Percentiles rank a stretch among this genome's conserved stretches.
Evolutionary conservation across 495 filamentous ascomycete species (phyloP).

Genomic region (Penicillium pancosmium): DNA sequence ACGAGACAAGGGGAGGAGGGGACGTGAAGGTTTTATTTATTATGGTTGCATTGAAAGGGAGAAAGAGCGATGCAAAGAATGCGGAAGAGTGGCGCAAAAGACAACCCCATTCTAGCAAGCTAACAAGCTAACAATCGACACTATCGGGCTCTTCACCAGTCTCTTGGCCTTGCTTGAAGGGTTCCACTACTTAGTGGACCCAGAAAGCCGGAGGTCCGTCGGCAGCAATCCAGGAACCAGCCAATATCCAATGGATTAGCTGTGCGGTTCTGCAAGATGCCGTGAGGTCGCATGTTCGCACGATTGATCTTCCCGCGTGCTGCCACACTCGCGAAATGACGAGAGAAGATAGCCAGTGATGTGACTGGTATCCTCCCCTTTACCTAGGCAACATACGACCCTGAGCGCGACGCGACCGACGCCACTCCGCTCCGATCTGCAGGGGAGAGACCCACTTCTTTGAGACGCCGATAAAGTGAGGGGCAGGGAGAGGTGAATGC

Average conservation of each 20-base stretch:
- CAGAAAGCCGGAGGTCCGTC: conserved; percentile 16
- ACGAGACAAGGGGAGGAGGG: conserved; percentile 9
- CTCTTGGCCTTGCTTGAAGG: conserved; percentile 18
- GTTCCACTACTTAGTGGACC: conserved; percentile 21
- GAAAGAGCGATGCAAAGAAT: conserved; percentile 24
- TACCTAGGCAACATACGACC: conserved; percentile 13
- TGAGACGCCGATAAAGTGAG: conserved; percentile 1
- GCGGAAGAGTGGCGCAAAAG: conserved; percentile 1
- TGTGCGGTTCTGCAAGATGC: neutral
- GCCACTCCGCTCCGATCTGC: conserved; percentile 3
- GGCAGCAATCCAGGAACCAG: conserved; percentile 10
- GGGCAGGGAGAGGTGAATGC: neutral
- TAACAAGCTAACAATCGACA: neutral
- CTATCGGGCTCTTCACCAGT: neutral
- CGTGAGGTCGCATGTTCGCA: neutral
- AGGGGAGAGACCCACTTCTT: conserved; percentile 3
- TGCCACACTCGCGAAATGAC: neutral
- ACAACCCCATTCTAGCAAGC: neutral
- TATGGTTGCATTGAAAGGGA: conserved; percentile 29
- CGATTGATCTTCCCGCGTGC: neutral
- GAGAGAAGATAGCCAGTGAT: neutral
- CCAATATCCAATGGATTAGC: conserved; percentile 1
- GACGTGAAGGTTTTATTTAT: conserved; percentile 21
- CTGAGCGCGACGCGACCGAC: conserved; percentile 11
- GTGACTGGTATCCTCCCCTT: conserved; percentile 5